Evolutionary conservation across 108 stramenopile species (phyloP).

Genomic region (Thalassiosira profunda): DNA sequence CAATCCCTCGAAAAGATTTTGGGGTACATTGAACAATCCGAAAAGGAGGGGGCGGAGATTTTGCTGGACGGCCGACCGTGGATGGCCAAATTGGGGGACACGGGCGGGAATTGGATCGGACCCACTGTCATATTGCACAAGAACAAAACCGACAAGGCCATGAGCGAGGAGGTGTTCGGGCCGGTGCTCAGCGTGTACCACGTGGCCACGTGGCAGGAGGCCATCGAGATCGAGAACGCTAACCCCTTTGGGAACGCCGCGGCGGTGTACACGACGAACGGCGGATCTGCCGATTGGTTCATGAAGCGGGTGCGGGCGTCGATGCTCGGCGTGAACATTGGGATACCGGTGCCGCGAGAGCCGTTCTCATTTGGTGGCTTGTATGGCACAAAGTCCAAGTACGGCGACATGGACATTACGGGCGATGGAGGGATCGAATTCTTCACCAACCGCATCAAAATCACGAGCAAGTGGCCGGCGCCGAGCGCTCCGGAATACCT

Average conservation of each 20-base stretch:
- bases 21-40: slow-evolving; percentile 83
- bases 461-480: slow-evolving; percentile 92
- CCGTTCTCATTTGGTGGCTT: slow-evolving; percentile 96
- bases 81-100: slow-evolving; percentile 45
- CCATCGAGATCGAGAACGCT: slow-evolving; percentile 94
- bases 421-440: slow-evolving; percentile 97
- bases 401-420: slow-evolving; percentile 97
- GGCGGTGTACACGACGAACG: slow-evolving; percentile 92
- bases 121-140: slow-evolving; percentile 91
- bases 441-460: slow-evolving; percentile 96
- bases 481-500: slow-evolving; percentile 35
- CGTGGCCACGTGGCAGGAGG: slow-evolving; percentile 88
- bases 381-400: slow-evolving; percentile 95
- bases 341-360: slow-evolving; percentile 94
- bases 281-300: slow-evolving; percentile 96
- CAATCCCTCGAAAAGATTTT: slow-evolving; percentile 81
- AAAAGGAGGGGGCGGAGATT: slow-evolving; percentile 78
- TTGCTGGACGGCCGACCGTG: slow-evolving; percentile 94
- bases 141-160: slow-evolving; percentile 67
- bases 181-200: slow-evolving; percentile 88
- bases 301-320: slow-evolving; percentile 77
- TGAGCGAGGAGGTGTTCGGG: slow-evolving; percentile 96
- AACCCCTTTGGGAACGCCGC: slow-evolving; percentile 98
- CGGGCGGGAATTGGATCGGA: slow-evolving; percentile 82
- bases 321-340: slow-evolving; percentile 91